phyloP scores from a whole-genome alignment of 805 yeast species.

The Cyberlindnera misumaiensis region DNA sequence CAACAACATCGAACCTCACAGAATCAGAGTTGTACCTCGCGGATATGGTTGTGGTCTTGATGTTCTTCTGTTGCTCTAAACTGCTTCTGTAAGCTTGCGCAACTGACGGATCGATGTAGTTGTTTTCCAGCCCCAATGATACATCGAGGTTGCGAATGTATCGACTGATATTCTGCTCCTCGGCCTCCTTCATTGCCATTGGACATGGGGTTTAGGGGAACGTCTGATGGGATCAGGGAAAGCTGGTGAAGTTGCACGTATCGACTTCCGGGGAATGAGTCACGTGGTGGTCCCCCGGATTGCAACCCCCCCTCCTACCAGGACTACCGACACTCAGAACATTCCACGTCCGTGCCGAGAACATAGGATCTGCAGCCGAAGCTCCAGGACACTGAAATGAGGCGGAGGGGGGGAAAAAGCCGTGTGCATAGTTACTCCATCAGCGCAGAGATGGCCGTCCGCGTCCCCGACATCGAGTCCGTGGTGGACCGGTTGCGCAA shows the following conservation, averaged over 20 bases:
- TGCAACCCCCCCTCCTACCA: too few species aligned
- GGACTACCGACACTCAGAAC: too few species aligned
- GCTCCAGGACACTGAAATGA: too few species aligned
- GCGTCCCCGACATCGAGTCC: neutral
- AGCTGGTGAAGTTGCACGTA: neutral
- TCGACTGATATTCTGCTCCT: conserved; percentile 7
- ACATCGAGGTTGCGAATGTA: conserved; percentile 16
- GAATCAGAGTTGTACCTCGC: conserved; percentile 4
- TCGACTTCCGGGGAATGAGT: neutral
- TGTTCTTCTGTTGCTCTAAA: neutral
- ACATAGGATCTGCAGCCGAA: too few species aligned
- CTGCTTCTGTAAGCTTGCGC: conserved; percentile 2
- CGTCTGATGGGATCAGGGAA: neutral
- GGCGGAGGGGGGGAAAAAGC: too few species aligned
- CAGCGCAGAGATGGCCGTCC: neutral
- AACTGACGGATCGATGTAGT: conserved; percentile 9
- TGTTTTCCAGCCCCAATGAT: conserved; percentile 4
- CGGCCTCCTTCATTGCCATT: conserved; percentile 3
- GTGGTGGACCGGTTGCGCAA: neutral
- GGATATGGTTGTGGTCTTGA: neutral
- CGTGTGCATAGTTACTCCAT: too few species aligned
- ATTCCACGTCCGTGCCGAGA: too few species aligned
- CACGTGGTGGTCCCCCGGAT: too few species aligned
- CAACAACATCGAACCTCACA: conserved; percentile 10
- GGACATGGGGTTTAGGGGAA: too few species aligned